Conservation (phyloP, 2,329 filamentous ascomycete species). For the Colletotrichum noveboracense region DNA sequence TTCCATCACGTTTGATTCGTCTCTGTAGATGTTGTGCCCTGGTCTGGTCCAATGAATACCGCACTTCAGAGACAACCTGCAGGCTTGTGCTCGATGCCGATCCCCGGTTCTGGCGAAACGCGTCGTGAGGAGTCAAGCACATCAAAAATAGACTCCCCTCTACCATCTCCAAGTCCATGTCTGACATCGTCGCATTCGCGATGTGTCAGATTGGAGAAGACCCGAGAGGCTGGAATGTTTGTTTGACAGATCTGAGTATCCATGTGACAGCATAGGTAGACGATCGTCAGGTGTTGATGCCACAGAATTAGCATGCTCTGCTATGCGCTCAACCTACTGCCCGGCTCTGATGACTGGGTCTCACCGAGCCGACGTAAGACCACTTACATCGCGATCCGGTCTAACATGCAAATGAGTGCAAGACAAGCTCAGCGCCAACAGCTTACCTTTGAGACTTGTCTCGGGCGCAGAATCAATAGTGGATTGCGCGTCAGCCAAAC, state of each 20-base stretch:
- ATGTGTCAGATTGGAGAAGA: not conserved
- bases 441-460: not conserved
- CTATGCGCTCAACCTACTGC: not conserved
- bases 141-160: not conserved
- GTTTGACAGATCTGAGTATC: not conserved
- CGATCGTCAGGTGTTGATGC: not conserved
- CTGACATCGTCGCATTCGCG: not conserved
- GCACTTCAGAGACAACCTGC: not conserved
- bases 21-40: not conserved
- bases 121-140: not conserved
- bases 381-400: not conserved
- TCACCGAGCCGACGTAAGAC: not conserved
- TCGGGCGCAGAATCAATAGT: not conserved
- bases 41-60: not conserved
- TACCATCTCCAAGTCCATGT: not conserved
- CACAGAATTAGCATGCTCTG: not conserved
- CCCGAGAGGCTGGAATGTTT: not conserved
- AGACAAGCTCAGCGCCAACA: not conserved
- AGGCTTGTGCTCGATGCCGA: not conserved
- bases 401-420: not conserved
- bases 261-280: not conserved
- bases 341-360: not conserved
- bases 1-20: not conserved
- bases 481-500: not conserved
- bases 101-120: not conserved